Evolutionary conservation across 1,139 yeast species (phyloP), one percentile per base, ranked within the genome.

Genomic region (Lodderomyces parapsilosis): DNA sequence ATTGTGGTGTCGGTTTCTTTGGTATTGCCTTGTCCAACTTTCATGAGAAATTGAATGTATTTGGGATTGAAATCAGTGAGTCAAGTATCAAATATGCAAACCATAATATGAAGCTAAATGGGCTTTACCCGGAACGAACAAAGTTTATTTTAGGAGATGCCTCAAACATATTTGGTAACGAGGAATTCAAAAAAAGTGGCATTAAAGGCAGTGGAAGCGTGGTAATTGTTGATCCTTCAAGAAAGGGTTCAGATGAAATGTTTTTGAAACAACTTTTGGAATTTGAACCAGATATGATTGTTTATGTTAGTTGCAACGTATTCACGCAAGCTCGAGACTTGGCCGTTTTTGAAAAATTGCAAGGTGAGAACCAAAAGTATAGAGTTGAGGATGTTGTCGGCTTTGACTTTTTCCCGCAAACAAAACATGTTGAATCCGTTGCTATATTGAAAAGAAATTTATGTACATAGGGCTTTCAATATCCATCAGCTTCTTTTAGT

Each of bases 371-470:
- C 2, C 41, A 39, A 2, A 47, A 56, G 19, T 73, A 73, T 43
- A 55, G 45, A 32, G 59, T 73, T 2, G 56, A 55, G 44, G 64
- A 63, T 6, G 55, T 73, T 3, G 56, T 55, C 1, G 78, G 78
- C 2, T 73, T 71, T 52, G 78, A 73, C 49, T 73, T 73, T 55
- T 73, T 72, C 43, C 78, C 78, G 1, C 78, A 73, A 48, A 72
- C 78, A 0, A 71, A 70, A 45, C 78, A 73, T 49, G 74, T 73
- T 9, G 78, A 73, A 51, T 60, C 74, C 1, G 62, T 73, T 2
- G 77, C 76, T 0, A 52, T 73, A 2, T 48, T 73, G 33, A 68
- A 69, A 44, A 49, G 31, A 40, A 31, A n/a, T 19, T 11, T 22
- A 17, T 40, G 33, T 40, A 42, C 14, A 39, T 22, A 41, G 19